A percentile compares a stretch with the other conserved stretches of the same genome.
These are phyloP conservation scores for Craspedostauros australis DNA, from an alignment of 108 stramenopile genomes.

Conservation along the genomic window DNA sequence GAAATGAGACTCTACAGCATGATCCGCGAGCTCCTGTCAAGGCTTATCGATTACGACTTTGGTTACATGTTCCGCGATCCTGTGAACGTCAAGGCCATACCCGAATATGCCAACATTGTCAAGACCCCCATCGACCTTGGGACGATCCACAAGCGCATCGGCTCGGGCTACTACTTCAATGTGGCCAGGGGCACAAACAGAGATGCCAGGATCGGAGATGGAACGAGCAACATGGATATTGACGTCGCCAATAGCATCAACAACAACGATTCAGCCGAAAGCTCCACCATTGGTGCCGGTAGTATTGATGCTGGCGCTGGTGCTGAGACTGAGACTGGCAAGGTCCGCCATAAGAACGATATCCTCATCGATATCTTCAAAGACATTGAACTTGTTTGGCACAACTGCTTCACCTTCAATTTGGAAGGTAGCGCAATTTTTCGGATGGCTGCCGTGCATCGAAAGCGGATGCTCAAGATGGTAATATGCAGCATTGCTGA, in stretches of 20 bases:
- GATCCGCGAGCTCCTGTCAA: constrained; percentile 42
- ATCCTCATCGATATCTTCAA: constrained; percentile 36
- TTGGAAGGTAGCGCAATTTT: constrained; percentile 48
- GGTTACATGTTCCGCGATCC: constrained; percentile 56
- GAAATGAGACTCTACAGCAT: constrained; percentile 20
- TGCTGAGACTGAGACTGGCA: too few species aligned
- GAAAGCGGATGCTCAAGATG: constrained; percentile 32
- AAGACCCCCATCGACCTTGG: constrained; percentile 74
- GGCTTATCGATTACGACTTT: constrained; percentile 59
- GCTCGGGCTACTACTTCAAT: constrained; percentile 46
- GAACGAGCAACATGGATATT: too few species aligned
- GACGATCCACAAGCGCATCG: constrained; percentile 43
- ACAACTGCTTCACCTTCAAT: constrained; percentile 75
- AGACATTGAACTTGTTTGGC: constrained; percentile 72
- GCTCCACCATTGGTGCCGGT: background rate
- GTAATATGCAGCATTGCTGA: constrained; percentile 28
- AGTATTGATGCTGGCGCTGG: too few species aligned
- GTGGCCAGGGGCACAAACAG: too few species aligned
- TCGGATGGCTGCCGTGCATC: constrained; percentile 64
- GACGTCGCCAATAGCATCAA: too few species aligned
- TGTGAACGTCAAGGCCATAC: constrained; percentile 40
- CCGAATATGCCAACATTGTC: constrained; percentile 43
- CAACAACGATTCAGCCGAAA: too few species aligned
- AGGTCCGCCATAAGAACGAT: too few species aligned
- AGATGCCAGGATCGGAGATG: too few species aligned